phyloP scores from a whole-genome alignment of 441 rosid genomes.

The Francoa sonchifolia region DNA sequence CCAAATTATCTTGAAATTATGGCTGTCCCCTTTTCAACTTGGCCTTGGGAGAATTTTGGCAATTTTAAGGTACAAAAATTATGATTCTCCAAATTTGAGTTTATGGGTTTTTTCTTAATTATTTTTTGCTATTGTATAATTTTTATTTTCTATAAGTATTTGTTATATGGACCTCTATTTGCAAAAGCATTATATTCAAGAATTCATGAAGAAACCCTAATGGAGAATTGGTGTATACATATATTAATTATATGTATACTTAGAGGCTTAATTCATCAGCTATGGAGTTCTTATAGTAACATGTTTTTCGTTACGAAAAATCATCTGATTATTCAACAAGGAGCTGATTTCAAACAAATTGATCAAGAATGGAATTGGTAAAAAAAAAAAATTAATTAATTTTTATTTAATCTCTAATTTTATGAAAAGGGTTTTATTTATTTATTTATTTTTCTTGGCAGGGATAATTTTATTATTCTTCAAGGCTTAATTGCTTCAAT shows the following conservation, averaged over 20 bases:
- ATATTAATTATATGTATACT: conserved; percentile 36
- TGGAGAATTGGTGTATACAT: conserved; percentile 50
- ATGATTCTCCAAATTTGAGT: background rate
- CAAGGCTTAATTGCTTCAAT: conserved; percentile 57
- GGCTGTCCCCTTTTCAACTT: conserved; percentile 49
- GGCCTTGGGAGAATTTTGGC: conserved; percentile 91
- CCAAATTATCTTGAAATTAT: too few species aligned
- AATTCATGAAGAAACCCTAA: conserved; percentile 27
- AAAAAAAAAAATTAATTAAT: too few species aligned
- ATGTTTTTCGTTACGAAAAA: conserved; percentile 50
- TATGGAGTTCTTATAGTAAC: conserved; percentile 34
- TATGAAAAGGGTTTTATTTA: too few species aligned
- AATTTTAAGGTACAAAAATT: conserved; percentile 53
- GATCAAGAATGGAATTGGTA: conserved; percentile 93
- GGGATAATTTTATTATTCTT: conserved; percentile 83
- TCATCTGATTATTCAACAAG: conserved; percentile 46
- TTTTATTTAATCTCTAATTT: too few species aligned
- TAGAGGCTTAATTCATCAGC: conserved; percentile 24
- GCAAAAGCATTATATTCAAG: conserved; percentile 47
- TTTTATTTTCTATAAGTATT: conserved; percentile 33
- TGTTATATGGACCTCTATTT: conserved; percentile 59
- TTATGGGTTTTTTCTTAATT: background rate
- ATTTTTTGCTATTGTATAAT: background rate
- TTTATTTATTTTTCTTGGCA: conserved; percentile 14
- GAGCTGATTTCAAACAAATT: conserved; percentile 76